A percentile compares a stretch with the other conserved stretches of the same genome.
These are phyloP conservation scores for Rhazya stricta DNA, from an alignment of 257 asterid genomes.

Conservation along the genomic window DNA sequence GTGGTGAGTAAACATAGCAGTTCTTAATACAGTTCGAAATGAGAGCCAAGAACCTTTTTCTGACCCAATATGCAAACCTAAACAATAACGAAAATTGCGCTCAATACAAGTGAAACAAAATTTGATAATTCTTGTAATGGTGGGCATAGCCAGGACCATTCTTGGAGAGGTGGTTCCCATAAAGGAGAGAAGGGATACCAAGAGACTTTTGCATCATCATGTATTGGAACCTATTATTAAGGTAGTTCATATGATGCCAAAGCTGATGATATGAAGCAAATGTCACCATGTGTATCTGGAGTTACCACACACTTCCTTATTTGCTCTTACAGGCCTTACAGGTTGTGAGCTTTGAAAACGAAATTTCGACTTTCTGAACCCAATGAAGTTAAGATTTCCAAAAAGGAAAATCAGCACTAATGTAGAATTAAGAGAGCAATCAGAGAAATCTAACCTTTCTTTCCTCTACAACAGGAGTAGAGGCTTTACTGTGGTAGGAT, in stretches of 20 bases:
- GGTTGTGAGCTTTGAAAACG: slow-evolving; percentile 62
- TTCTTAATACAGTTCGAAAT: not conserved
- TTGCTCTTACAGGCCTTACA: slow-evolving; percentile 72
- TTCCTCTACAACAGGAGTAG: slow-evolving; percentile 77
- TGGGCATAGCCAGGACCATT: too few relatives aligned
- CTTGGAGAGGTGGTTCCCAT: too few relatives aligned
- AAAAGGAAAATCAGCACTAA: slow-evolving; percentile 12
- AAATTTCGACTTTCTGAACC: slow-evolving; percentile 13
- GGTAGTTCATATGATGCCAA: not conserved
- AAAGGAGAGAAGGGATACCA: not conserved
- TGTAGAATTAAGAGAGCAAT: not conserved
- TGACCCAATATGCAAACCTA: too few relatives aligned
- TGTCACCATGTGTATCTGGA: slow-evolving; percentile 69
- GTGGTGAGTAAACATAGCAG: not conserved
- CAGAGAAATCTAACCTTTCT: slow-evolving; percentile 47
- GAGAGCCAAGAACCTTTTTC: not conserved
- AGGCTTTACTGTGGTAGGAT: slow-evolving; percentile 49
- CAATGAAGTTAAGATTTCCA: slow-evolving; percentile 13
- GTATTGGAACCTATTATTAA: not conserved
- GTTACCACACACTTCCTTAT: slow-evolving; percentile 76
- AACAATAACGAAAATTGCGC: not conserved
- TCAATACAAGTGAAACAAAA: not conserved
- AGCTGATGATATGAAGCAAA: not conserved
- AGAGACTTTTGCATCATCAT: not conserved
- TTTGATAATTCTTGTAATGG: not conserved